Base-by-base conservation (phyloP, 2,329 filamentous ascomycete species). In the Calonectria multiphialidica region DNA sequence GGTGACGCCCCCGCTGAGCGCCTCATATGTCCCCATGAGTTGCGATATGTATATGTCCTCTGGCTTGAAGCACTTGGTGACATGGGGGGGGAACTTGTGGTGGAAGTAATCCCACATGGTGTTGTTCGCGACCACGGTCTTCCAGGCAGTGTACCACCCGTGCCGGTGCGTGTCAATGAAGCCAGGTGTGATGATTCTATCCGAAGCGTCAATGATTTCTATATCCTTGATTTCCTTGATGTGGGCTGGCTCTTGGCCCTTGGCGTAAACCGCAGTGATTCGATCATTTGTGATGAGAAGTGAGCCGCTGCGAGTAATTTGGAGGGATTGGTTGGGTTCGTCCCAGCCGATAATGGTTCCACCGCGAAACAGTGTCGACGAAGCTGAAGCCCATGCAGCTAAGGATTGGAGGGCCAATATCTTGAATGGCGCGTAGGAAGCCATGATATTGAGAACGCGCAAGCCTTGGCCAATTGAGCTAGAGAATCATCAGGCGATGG, bases 91-190 rank as follows among this genome's bases (percentile, higher is more conserved):
- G 33, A 35, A 35, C 33, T 35, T 35, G 33, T 35, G 33, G 33
- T 35, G 10, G 10, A 35, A 35, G 33, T 35, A 35, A 5, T 35
- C 33, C 33, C 33, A 35, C 33, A 35, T 35, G 5, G 33, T 35
- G 5, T 35, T 5, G 33, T 35, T 35, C 5, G 33, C 33, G 33
- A 10, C 33, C 10, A 35, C 75, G 0, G 88, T 90, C 75, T 88
- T 89, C 75, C 86, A 86, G 15, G 84, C 87, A 0, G 89, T 90
- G 75, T 91, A 88, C 90, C 89, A 90, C 0, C 86, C 84, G 72
- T 90, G 88, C 1, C 86, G 86, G 74, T 91, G 89, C 0, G 88
- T 90, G 78, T 90, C 87, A 70, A 91, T 82, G 78, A 91, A 90
- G 13, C 89, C 89, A 0, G 89, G 87, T 0, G 85, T 85, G 64